Evolutionary conservation across 176 grass and related monocot genomes (phyloP), one percentile per base, ranked within the genome.

Genomic region (Avena insularis): DNA sequence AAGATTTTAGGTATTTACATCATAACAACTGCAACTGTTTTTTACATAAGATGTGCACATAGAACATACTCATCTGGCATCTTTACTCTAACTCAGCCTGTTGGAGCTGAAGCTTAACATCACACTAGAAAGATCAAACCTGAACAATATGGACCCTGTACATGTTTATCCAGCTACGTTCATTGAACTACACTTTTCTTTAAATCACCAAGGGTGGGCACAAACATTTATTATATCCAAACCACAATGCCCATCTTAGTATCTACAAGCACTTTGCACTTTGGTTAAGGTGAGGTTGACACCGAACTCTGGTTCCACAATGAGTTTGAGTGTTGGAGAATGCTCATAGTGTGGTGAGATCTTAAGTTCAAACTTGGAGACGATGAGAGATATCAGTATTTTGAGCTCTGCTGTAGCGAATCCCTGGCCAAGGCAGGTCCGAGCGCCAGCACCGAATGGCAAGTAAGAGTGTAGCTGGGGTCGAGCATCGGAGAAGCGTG

Each of bases 331-430:
- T 11, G 77, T 83, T 9, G 96, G 96, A 6, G 93, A 94, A 81
- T 98, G 96, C 57, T 63, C 48, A 35, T 98, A 98, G 17, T 43
- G 33, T 2, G 88, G 84, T 2, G 93, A 91, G 17, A 98, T 76
- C 9, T 90, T 89, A 73, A 94, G 82, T 72, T 17, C 57, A 79
- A 98, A 98, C 82, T 94, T 92, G 40, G 90, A 94, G 57, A 98
- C 67, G 54, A 98, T 89, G 17, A 92, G 88, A 72, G 92, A 95
- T 70, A 98, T 90, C 68, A 95, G 75, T 70, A 94, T 92, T 89
- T 98, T 98, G 38, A 98, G 90, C 85, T 98, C 96, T 47, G 90
- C 85, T 82, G 94, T 98, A 36, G 96, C 96, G 63, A 98, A 98
- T 29, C 90, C 94, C 29, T 98, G 96, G 19, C 96, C 96, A 15